These are phyloP conservation scores for Rutstroemia sydowiana DNA, from an alignment of 2,329 filamentous ascomycete species.

Conservation along the genomic window DNA sequence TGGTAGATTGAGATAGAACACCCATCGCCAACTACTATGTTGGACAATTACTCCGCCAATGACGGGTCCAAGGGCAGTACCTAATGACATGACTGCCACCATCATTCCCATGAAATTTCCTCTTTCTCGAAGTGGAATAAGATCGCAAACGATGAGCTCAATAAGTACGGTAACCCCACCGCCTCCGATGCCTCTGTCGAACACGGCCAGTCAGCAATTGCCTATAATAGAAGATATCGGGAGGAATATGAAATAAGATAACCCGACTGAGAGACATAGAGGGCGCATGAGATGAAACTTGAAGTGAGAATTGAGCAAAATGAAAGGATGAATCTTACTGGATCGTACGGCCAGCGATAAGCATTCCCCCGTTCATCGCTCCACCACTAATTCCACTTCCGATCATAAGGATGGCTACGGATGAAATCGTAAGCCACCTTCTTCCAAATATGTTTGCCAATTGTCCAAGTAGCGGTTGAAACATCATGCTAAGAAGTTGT, in stretches of 20 bases:
- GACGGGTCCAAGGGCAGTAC: conserved; percentile 28
- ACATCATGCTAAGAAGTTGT: background rate
- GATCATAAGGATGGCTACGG: conserved; percentile 41
- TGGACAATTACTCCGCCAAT: conserved; percentile 37
- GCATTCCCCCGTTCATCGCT: background rate
- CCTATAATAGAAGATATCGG: too few species aligned
- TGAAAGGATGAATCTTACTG: too few species aligned
- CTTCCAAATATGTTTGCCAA: conserved; percentile 47
- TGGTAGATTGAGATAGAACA: conserved; percentile 15
- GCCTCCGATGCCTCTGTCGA: background rate
- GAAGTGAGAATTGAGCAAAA: too few species aligned
- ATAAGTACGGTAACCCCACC: background rate
- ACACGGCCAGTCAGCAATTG: too few species aligned
- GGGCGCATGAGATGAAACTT: too few species aligned
- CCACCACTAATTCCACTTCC: conserved; percentile 35
- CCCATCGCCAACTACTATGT: conserved; percentile 32
- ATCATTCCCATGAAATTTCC: background rate
- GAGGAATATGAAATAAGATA: too few species aligned
- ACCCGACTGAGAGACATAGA: too few species aligned
- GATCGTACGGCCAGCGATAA: background rate
- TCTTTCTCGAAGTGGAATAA: background rate
- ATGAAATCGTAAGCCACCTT: conserved; percentile 33
- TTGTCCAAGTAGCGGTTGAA: conserved; percentile 34
- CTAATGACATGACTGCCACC: background rate
- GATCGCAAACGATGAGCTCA: conserved; percentile 2